Base-by-base conservation (phyloP, 2,329 filamentous ascomycete species). In the Didymella segeticola region DNA sequence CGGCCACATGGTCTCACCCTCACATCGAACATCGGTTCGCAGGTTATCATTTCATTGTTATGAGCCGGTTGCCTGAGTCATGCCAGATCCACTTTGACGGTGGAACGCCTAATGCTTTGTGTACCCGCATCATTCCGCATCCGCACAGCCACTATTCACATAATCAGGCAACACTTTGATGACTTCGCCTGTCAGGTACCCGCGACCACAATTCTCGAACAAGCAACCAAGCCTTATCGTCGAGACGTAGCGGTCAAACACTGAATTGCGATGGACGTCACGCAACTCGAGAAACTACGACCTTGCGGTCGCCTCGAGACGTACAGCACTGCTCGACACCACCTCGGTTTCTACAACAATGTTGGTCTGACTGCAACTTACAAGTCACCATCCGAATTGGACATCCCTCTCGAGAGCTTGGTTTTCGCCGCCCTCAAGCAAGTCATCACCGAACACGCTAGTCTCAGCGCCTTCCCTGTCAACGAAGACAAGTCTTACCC, bases 321-420 rank as follows among this genome's bases (percentile, higher is more conserved):
- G 38, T 77, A 74, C 61, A 79, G 77, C 7, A 77, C 76, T 0
- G 56, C 72, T 6, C 73, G 76, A 19, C 76, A 80, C 46, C 64
- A 77, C 34, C 56, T 79, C 4, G 67, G 67, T 0, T 78, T 78
- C 46, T 81, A 79, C 62, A 69, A 71, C 43, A 81, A 79, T 56
- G 75, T 78, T 26, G 74, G 70, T 9, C 62, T 79, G 27, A 68
- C 75, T 15, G 78, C 74, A 25, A 71, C 64, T 6, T 65, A 67
- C 43, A 49, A 47, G 1, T 19, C 26, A 15, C 25, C 56, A 2
- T 12, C 41, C 2, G 9, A 33, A 3, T 9, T 9, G 1, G 15
- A 5, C 1, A 8, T 27, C 2, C 9, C 39, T 14, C 31, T 49
- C 4, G 25, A 56, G 4, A 22, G 11, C 1, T 14, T 46, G 4